Evolutionary conservation across 805 yeast genomes (phyloP).

Genomic region (Lipomyces kockii): DNA sequence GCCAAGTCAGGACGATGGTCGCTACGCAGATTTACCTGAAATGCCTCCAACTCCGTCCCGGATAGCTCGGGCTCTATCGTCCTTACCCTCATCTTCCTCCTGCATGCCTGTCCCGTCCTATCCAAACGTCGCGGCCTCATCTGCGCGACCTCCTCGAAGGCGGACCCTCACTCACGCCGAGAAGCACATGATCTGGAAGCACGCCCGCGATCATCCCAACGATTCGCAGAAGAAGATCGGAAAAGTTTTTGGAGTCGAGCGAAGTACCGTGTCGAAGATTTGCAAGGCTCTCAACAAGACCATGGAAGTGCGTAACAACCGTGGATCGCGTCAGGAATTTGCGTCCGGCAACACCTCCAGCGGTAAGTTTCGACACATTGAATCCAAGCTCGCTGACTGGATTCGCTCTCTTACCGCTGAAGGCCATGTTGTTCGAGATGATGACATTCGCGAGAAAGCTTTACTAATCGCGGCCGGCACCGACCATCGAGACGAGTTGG

Average conservation of each 20-base stretch:
- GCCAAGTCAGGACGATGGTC: background rate
- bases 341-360: background rate
- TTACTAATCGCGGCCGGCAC: conserved; percentile 10
- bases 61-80: conserved; percentile 1
- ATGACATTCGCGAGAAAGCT: conserved; percentile 12
- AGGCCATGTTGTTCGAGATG: background rate
- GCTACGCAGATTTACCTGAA: background rate
- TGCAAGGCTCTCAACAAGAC: conserved; percentile 34
- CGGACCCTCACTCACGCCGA: conserved; percentile 33
- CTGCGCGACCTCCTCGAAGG: conserved; percentile 20
- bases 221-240: conserved; percentile 39
- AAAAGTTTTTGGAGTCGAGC: conserved; percentile 38
- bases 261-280: conserved; percentile 40
- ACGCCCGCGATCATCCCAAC: conserved; percentile 32
- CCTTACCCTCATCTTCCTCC: conserved; percentile 6
- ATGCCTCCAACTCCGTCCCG: background rate
- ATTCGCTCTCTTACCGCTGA: conserved; percentile 7
- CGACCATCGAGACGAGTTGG: background rate
- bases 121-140: background rate
- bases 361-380: conserved; percentile 5
- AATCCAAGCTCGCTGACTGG: conserved; percentile 22
- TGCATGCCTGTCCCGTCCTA: background rate
- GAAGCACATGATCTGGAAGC: conserved; percentile 32
- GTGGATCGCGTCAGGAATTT: background rate
- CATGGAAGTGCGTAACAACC: conserved; percentile 11